phyloP scores from a whole-genome alignment of 2,329 filamentous ascomycete genomes.

The Dryadomyces sulphureus region DNA sequence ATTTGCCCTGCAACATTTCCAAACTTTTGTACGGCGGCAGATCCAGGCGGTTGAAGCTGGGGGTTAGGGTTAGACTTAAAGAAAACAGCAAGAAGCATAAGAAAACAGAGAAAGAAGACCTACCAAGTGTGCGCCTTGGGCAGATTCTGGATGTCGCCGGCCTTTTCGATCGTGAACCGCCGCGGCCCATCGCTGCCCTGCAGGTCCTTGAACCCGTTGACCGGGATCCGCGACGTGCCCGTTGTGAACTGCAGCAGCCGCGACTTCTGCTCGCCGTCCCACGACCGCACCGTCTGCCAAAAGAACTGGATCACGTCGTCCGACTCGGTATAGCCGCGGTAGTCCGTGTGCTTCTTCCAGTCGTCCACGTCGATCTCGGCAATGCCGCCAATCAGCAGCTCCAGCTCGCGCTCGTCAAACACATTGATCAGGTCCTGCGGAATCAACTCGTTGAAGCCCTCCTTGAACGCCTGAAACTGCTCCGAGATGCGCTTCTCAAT shows the following conservation, averaged over 20 bases:
- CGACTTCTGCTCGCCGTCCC: constrained; percentile 98
- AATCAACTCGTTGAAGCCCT: constrained; percentile 94
- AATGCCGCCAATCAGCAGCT: constrained; percentile 93
- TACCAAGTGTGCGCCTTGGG: constrained; percentile 98
- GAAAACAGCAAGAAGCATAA: neutral
- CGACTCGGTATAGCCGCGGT: constrained; percentile 93
- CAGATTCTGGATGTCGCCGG: constrained; percentile 75
- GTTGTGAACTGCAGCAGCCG: constrained; percentile 93
- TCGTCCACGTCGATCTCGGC: constrained; percentile 99
- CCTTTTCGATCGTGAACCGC: constrained; percentile 96
- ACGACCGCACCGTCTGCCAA: constrained; percentile 93
- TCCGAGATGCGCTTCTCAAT: constrained; percentile 97
- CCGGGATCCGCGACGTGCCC: constrained; percentile 91
- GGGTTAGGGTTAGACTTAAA: constrained; percentile 25
- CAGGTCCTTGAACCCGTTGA: constrained; percentile 98
- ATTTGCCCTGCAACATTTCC: constrained; percentile 73
- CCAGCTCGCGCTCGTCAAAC: constrained; percentile 93
- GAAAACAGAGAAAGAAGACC: constrained; percentile 20
- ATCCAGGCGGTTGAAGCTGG: constrained; percentile 91
- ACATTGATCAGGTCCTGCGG: constrained; percentile 94
- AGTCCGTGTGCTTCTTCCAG: constrained; percentile 99
- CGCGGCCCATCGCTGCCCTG: constrained; percentile 92
- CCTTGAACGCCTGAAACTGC: constrained; percentile 95
- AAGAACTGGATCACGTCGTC: constrained; percentile 97
- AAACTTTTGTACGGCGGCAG: constrained; percentile 83